Base-by-base conservation (phyloP, 2,329 filamentous ascomycete species). In the Gaeumannomyces tritici region DNA sequence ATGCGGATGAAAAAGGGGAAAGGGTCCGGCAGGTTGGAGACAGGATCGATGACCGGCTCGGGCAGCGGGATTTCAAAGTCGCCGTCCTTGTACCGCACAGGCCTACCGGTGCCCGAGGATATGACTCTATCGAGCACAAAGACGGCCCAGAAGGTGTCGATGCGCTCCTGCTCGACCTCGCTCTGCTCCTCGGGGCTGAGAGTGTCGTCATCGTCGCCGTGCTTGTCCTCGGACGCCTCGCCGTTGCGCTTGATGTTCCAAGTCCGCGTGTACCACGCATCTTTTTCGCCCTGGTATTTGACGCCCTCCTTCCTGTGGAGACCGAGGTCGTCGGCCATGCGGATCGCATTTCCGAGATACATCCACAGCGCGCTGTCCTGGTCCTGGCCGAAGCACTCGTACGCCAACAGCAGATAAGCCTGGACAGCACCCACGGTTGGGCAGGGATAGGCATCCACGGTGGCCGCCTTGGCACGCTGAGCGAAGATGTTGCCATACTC, bases 301-400 rank as follows among this genome's bases (percentile, higher is more conserved):
- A 96, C 80, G 0, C 91, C 91, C 66, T 93, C 88, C 21, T 89
- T 80, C 66, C 92, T 96, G 67, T 93, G 90, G 66, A 96, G 79
- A 0, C 92, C 91, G 12, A 96, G 76, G 70, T 93, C 89, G 63
- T 91, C 85, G 0, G 88, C 88, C 86, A 92, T 89, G 5, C 91
- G 87, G 64, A 96, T 96, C 0, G 91, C 88, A 61, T 93, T 87
- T 0, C 91, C 92, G 1, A 96, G 79, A 70, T 96, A 96, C 91
- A 96, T 96, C 91, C 92, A 96, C 8, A 96, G 74, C 0, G 91
- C 90, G 71, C 91, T 96, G 70, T 96, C 92, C 68, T 93, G 90
- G 66, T 91, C 90, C 13, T 90, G 89, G 1, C 91, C 92, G 67
- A 96, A 96, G 56, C 93, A 89, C 67, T 96, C 91, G 70, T 96